A percentile compares a stretch with the other conserved stretches of the same genome.
phyloP scores from a whole-genome alignment of 306 rosid species.

The Sindora glabra region DNA sequence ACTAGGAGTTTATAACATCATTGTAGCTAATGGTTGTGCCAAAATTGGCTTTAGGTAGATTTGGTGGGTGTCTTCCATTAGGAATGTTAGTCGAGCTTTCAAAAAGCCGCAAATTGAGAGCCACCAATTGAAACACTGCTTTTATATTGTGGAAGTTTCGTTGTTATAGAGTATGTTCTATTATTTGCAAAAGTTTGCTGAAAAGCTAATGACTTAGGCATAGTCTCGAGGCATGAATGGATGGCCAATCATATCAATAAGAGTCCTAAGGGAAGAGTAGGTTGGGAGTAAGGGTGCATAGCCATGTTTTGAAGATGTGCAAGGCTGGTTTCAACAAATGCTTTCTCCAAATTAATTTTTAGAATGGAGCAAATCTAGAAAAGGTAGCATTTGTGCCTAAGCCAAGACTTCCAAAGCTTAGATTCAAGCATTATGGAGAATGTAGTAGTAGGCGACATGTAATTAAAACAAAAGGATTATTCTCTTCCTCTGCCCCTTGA shows the following conservation, averaged over 20 bases:
- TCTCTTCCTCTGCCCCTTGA: conserved; percentile 49
- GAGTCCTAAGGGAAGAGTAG: conserved; percentile 83
- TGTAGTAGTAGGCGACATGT: conserved; percentile 79
- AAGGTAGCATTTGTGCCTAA: conserved; percentile 36
- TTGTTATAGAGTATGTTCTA: conserved; percentile 87
- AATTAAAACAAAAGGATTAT: conserved; percentile 65
- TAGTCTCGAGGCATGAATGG: conserved; percentile 97
- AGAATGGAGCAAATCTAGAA: conserved; percentile 40
- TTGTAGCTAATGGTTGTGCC: conserved; percentile 81
- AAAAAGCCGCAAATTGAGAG: conserved; percentile 80
- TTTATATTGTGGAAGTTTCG: conserved; percentile 90
- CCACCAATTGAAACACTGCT: conserved; percentile 88
- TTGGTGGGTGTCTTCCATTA: conserved; percentile 81
- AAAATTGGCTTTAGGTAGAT: conserved; percentile 62
- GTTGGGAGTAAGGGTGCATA: conserved; percentile 94
- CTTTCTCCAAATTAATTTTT: conserved; percentile 48
- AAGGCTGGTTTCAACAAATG: conserved; percentile 57
- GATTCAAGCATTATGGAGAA: conserved; percentile 68
- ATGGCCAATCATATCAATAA: conserved; percentile 86
- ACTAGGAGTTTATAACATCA: conserved; percentile 76
- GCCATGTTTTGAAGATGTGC: conserved; percentile 89
- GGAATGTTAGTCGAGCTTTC: conserved; percentile 81
- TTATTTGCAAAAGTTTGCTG: conserved; percentile 92
- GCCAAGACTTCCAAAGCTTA: too few relatives aligned
- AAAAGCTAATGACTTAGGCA: conserved; percentile 93